These are phyloP conservation scores for Taiozyma onychis DNA, from an alignment of 1,139 yeast species.

Conservation along the genomic window DNA sequence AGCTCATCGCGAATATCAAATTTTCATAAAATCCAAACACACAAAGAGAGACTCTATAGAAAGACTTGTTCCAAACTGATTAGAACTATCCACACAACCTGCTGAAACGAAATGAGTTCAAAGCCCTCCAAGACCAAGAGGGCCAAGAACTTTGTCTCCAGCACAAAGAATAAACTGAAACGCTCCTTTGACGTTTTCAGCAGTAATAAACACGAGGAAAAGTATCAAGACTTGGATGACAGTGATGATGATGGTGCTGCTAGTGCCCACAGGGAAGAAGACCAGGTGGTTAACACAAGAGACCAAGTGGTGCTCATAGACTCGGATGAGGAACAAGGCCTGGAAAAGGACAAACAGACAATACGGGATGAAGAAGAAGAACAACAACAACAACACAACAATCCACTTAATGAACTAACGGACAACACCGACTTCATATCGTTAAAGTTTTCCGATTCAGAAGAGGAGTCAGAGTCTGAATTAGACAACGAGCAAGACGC, in stretches of 20 bases:
- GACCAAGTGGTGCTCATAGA: background rate
- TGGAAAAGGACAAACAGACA: background rate
- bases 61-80: no score
- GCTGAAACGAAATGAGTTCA: background rate
- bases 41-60: background rate
- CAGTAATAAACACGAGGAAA: slow-evolving; percentile 20
- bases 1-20: background rate
- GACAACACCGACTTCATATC: slow-evolving; percentile 56
- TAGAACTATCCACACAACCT: background rate
- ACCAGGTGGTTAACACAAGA: background rate
- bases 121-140: slow-evolving; percentile 5
- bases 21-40: background rate
- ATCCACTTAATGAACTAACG: slow-evolving; percentile 29
- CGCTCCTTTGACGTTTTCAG: slow-evolving; percentile 19
- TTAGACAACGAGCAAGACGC: slow-evolving; percentile 35
- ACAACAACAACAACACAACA: background rate
- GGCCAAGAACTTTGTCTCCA: slow-evolving; percentile 7
- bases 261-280: slow-evolving; percentile 5
- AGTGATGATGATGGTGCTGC: slow-evolving; percentile 8
- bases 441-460: slow-evolving; percentile 47
- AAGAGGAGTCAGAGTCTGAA: slow-evolving; percentile 9
- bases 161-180: slow-evolving; percentile 9
- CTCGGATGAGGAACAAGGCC: slow-evolving; percentile 1
- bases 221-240: slow-evolving; percentile 13
- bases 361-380: slow-evolving; percentile 13